Base-by-base conservation (phyloP, 495 filamentous ascomycete species). In the Bombardia bombarda region DNA sequence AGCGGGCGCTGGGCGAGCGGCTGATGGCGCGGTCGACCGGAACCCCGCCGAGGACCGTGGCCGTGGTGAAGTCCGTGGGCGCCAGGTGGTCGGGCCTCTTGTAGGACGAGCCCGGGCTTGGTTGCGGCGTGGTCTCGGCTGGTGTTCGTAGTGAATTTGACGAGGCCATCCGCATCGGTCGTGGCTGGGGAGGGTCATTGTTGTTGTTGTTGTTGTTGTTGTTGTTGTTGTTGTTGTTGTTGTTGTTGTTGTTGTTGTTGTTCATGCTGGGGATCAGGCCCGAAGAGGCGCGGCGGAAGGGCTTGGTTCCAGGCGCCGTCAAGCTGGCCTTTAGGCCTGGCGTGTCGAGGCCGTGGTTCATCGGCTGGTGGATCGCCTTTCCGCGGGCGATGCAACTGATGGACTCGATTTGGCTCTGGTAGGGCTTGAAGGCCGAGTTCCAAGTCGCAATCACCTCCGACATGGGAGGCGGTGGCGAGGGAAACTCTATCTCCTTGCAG, bases 401-500 rank as follows among this genome's bases (percentile, higher is more conserved):
- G n/a, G 67, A 73, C 65, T 97, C 90, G 30, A 87, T 56, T 34
- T 94, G 72, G 38, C 74, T 65, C 44, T 84, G 83, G 36, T 83
- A 57, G 1, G 83, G 75, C 8, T 74, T 69, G 58, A 83, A 86
- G 43, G 71, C 73, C 7, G 58, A 62, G 32, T 85, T 74, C 84
- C 84, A 97, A 33, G 73, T 67, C 2, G 77, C 60, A 36, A 93
- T 67, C 0, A 94, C 75, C 25, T 84, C 75, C 17, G 81, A 78
- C 70, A 86, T 82, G 2, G 82, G 72, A 0, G 84, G 83, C 0
- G 87, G 76, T 12, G 86, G 84, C 7, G 81, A 83, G 2, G 82
- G 81, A 54, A 90, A 86, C 8, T 74, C 68, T 43, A 79, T 68
- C 19, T 84, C 75, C 41, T 82, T 67, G 47, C 84, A 87, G 61